These are phyloP conservation scores for Phyllosticta ampelicida DNA, from an alignment of 2,329 filamentous ascomycete genomes.

Conservation along the genomic window DNA sequence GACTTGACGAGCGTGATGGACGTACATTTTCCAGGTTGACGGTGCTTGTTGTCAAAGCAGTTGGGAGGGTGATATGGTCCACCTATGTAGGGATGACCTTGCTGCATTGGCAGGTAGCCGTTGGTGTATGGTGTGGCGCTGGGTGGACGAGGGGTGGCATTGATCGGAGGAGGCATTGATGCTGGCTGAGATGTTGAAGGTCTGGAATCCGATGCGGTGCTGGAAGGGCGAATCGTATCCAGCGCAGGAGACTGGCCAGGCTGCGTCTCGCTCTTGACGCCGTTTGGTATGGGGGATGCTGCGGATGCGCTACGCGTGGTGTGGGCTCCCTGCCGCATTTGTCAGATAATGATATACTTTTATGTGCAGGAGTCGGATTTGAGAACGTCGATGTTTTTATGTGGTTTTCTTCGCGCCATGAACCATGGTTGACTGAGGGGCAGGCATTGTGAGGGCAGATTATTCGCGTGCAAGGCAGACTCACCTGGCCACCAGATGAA, in stretches of 20 bases:
- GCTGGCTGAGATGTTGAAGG: constrained; percentile 22
- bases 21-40: constrained; percentile 1
- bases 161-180: constrained; percentile 29
- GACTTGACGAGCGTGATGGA: neutral
- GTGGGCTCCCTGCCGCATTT: neutral
- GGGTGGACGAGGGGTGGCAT: constrained; percentile 21
- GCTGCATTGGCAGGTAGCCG: neutral
- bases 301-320: constrained; percentile 33
- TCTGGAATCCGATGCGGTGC: constrained; percentile 22
- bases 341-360: too few relatives aligned
- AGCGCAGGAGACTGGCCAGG: constrained; percentile 34
- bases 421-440: constrained; percentile 11
- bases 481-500: constrained; percentile 19
- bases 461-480: constrained; percentile 2
- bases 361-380: too few relatives aligned
- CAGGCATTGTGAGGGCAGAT: neutral
- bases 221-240: constrained; percentile 26
- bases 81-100: neutral
- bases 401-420: too few relatives aligned
- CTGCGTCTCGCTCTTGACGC: constrained; percentile 30
- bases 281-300: constrained; percentile 18
- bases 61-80: neutral
- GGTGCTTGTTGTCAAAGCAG: constrained; percentile 14
- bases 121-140: constrained; percentile 33
- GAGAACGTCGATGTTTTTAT: neutral